A percentile compares a stretch with the other conserved stretches of the same genome.
phyloP scores from a whole-genome alignment of 805 yeast species.

The Starmerella ratchasimensis region DNA sequence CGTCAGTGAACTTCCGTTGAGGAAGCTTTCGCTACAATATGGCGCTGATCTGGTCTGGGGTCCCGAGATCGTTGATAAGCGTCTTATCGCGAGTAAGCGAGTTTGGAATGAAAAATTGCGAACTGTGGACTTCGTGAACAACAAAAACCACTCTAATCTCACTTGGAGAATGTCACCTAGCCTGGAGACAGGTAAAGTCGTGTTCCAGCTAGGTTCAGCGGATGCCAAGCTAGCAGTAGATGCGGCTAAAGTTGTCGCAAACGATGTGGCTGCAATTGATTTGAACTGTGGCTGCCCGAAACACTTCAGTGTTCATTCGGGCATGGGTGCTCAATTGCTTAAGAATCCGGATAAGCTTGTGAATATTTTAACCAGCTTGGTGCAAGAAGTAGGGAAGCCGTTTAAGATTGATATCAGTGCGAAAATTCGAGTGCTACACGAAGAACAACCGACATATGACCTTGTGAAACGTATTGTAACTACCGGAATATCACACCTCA shows the following conservation, averaged over 20 bases:
- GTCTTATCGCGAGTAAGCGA: slow-evolving; percentile 57
- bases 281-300: slow-evolving; percentile 96
- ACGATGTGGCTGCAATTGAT: slow-evolving; percentile 86
- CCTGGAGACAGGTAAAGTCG: slow-evolving; percentile 49
- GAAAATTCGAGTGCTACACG: slow-evolving; percentile 68
- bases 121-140: slow-evolving; percentile 26
- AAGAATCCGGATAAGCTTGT: slow-evolving; percentile 68
- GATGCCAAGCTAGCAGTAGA: slow-evolving; percentile 71
- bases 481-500: slow-evolving; percentile 77
- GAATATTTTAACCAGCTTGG: slow-evolving; percentile 52
- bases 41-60: slow-evolving; percentile 96
- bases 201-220: slow-evolving; percentile 86
- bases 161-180: slow-evolving; percentile 60
- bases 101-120: slow-evolving; percentile 35
- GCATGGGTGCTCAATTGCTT: slow-evolving; percentile 94
- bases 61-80: slow-evolving; percentile 87
- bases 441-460: slow-evolving; percentile 43
- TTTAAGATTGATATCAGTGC: slow-evolving; percentile 71
- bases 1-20: slow-evolving; percentile 84
- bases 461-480: slow-evolving; percentile 44
- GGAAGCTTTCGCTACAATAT: slow-evolving; percentile 61
- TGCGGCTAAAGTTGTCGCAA: slow-evolving; percentile 69
- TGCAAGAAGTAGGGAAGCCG: slow-evolving; percentile 68
- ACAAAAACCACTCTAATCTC: slow-evolving; percentile 28
- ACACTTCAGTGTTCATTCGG: slow-evolving; percentile 84